These are phyloP conservation scores for Colletotrichum caudatum DNA, from an alignment of 2,329 filamentous ascomycete species.

Conservation along the genomic window DNA sequence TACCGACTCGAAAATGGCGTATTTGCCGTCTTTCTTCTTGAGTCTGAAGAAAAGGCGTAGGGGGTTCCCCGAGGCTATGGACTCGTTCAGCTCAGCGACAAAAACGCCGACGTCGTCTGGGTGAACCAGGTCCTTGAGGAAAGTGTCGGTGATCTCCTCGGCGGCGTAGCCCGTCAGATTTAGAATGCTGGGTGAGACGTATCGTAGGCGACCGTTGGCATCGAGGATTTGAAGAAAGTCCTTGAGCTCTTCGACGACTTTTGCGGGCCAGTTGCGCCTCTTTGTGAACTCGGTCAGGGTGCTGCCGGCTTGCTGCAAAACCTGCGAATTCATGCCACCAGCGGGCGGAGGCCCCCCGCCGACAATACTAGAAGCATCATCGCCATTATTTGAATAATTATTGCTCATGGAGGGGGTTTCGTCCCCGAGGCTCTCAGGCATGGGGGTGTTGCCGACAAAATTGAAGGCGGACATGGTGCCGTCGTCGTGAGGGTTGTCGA, in stretches of 20 bases:
- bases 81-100: conserved; percentile 88
- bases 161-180: conserved; percentile 80
- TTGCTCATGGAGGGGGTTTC: conserved; percentile 33
- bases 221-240: conserved; percentile 91
- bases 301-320: conserved; percentile 52
- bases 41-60: conserved; percentile 90
- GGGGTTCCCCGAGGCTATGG: conserved; percentile 82
- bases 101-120: conserved; percentile 87
- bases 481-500: conserved; percentile 53
- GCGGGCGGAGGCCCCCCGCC: conserved; percentile 58
- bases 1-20: conserved; percentile 88
- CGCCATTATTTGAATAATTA: conserved; percentile 36
- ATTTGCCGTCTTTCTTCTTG: conserved; percentile 77
- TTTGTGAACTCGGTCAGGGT: conserved; percentile 71
- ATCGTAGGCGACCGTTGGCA: conserved; percentile 84
- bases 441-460: conserved; percentile 47
- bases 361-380: conserved; percentile 48
- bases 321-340: conserved; percentile 49
- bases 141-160: conserved; percentile 77
- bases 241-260: conserved; percentile 88
- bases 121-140: conserved; percentile 87
- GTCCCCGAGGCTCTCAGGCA: conserved; percentile 39
- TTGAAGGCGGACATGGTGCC: conserved; percentile 44
- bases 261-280: conserved; percentile 83
- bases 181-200: conserved; percentile 84